Conservation (phyloP, 2,329 filamentous ascomycete genomes). For the Verticillium isaacii region DNA sequence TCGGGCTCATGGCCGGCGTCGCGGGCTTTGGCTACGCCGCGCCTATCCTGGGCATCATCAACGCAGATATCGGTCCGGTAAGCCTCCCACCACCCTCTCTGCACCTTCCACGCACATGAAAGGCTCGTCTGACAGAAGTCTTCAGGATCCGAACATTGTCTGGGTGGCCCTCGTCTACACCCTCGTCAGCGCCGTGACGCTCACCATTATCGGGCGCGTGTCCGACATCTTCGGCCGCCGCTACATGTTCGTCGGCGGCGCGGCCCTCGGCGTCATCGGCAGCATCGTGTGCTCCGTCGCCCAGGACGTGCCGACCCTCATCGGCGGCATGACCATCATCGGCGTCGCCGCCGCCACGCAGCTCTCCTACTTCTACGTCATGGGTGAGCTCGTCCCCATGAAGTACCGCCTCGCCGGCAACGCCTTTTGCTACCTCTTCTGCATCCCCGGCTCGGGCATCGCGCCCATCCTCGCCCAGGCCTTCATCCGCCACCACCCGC, state of each 20-base stretch:
- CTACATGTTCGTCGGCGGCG: slow-evolving; percentile 21
- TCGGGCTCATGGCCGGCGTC: slow-evolving; percentile 3
- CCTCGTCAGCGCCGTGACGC: slow-evolving; percentile 19
- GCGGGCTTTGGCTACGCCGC: slow-evolving; percentile 10
- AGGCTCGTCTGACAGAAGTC: background rate
- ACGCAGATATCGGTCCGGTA: slow-evolving; percentile 28
- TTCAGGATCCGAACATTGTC: slow-evolving; percentile 18
- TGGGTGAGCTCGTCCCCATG: slow-evolving; percentile 32
- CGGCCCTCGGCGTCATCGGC: slow-evolving; percentile 27
- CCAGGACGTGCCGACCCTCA: slow-evolving; percentile 27
- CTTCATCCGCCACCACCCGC: slow-evolving; percentile 19
- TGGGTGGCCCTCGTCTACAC: slow-evolving; percentile 24
- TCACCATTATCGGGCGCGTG: slow-evolving; percentile 20
- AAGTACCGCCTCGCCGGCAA: slow-evolving; percentile 26
- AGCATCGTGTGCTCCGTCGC: slow-evolving; percentile 30
- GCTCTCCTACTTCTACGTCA: slow-evolving; percentile 29
- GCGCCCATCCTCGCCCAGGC: slow-evolving; percentile 20
- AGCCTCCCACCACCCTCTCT: slow-evolving; percentile 12
- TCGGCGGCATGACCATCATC: slow-evolving; percentile 28
- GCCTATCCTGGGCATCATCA: slow-evolving; percentile 21
- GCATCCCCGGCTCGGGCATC: slow-evolving; percentile 22
- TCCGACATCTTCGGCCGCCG: slow-evolving; percentile 22
- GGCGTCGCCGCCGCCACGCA: slow-evolving; percentile 30
- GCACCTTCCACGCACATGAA: too few species aligned
- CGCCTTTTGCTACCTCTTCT: slow-evolving; percentile 24